phyloP scores from a whole-genome alignment of 306 rosid species.

The Clitoria ternatea region DNA sequence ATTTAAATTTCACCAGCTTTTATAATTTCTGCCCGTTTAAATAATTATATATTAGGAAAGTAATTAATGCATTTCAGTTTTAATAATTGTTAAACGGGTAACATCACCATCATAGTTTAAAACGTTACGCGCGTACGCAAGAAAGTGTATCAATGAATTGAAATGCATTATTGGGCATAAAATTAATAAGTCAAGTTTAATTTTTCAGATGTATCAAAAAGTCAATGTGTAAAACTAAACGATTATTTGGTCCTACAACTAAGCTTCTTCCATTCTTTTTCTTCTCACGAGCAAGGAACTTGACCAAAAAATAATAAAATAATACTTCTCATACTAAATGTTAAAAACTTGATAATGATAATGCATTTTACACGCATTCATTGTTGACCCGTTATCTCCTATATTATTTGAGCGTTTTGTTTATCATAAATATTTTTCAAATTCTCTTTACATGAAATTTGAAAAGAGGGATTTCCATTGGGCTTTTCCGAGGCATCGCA shows the following conservation, averaged over 20 bases:
- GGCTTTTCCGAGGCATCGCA: too few relatives aligned
- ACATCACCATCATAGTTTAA: neutral
- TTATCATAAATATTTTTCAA: too few relatives aligned
- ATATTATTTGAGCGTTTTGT: too few relatives aligned
- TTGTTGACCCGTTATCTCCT: too few relatives aligned
- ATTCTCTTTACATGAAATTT: too few relatives aligned
- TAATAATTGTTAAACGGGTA: neutral
- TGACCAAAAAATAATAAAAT: neutral
- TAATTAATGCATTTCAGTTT: neutral
- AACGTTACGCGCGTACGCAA: neutral
- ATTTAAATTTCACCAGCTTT: neutral
- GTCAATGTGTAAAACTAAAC: neutral
- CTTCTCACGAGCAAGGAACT: neutral
- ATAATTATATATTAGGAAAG: neutral
- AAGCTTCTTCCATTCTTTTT: neutral
- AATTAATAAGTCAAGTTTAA: constrained; percentile 2
- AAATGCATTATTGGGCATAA: neutral
- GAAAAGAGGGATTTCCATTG: too few relatives aligned
- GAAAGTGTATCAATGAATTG: neutral
- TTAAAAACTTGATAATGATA: too few relatives aligned
- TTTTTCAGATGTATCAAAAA: neutral
- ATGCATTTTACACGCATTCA: too few relatives aligned
- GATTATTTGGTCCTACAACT: neutral
- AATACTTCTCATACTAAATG: neutral
- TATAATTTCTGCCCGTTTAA: neutral